Evolutionary conservation across 495 filamentous ascomycete genomes (phyloP).

Genomic region (Penicillium silybi): DNA sequence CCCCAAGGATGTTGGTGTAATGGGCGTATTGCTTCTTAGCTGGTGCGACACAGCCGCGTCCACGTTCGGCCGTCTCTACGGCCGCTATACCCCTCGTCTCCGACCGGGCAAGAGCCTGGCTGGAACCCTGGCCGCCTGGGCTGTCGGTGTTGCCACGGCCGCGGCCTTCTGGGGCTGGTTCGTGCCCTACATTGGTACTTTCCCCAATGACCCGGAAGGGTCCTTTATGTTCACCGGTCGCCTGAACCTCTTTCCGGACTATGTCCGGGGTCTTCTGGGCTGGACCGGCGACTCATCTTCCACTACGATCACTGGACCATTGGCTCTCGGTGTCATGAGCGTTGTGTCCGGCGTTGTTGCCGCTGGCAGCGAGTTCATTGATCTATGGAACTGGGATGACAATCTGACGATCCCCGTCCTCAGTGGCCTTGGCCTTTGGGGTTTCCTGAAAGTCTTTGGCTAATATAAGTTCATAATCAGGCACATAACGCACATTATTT

Average conservation of each 20-base stretch:
- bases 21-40: conserved; percentile 82
- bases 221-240: conserved; percentile 79
- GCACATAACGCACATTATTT: conserved; percentile 2
- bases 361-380: conserved; percentile 82
- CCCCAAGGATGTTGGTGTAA: conserved; percentile 90
- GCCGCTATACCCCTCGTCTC: conserved; percentile 80
- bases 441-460: conserved; percentile 88
- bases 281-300: conserved; percentile 38
- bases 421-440: conserved; percentile 87
- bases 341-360: conserved; percentile 83
- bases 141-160: conserved; percentile 77
- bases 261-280: conserved; percentile 46
- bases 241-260: conserved; percentile 57
- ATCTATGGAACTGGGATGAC: conserved; percentile 91
- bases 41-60: conserved; percentile 98
- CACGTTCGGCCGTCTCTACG: conserved; percentile 81
- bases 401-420: conserved; percentile 94
- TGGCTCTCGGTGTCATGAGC: conserved; percentile 82
- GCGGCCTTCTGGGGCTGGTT: conserved; percentile 83
- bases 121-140: conserved; percentile 76
- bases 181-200: conserved; percentile 63
- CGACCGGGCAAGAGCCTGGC: conserved; percentile 87
- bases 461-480: conserved; percentile 15
- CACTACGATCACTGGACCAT: conserved; percentile 54
- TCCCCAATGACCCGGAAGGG: conserved; percentile 59